These are phyloP conservation scores for Musa troglodytarum DNA, from an alignment of 176 grass and related monocot species.

Conservation along the genomic window DNA sequence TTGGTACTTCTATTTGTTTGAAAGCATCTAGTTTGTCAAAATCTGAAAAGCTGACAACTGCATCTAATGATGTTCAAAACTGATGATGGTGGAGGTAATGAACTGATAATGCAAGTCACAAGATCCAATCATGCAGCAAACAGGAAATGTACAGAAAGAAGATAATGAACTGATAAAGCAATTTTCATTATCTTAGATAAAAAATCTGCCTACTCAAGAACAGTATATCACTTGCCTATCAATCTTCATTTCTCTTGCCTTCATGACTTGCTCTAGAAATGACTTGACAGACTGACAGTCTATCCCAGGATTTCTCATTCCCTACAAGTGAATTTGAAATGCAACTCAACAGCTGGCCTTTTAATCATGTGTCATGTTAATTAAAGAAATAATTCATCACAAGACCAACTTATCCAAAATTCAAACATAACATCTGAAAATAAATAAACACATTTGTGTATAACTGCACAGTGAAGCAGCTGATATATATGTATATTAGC, in stretches of 20 bases:
- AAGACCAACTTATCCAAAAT: too few relatives aligned
- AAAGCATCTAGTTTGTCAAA: neutral
- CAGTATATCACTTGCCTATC: constrained; percentile 46
- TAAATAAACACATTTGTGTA: too few relatives aligned
- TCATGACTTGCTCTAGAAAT: constrained; percentile 62
- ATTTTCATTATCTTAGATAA: neutral
- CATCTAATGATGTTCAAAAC: neutral
- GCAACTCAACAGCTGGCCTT: neutral
- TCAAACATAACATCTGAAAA: too few relatives aligned
- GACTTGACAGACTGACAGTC: constrained; percentile 56
- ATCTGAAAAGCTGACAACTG: neutral
- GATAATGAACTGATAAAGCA: neutral
- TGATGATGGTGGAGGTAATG: neutral
- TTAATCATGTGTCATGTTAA: neutral
- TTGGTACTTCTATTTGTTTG: neutral
- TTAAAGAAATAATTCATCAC: too few relatives aligned
- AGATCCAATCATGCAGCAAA: neutral
- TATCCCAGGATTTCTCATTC: constrained; percentile 84
- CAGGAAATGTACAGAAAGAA: too few relatives aligned
- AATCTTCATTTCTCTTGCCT: constrained; percentile 74
- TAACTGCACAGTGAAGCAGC: too few relatives aligned
- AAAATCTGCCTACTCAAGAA: neutral
- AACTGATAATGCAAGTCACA: neutral
- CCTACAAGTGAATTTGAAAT: constrained; percentile 44
- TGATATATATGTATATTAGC: too few relatives aligned